Evolutionary conservation across 371 early-diverging fungal species (phyloP), one percentile per base, ranked within the genome.

Genomic region (Rhizomucor miehei): DNA sequence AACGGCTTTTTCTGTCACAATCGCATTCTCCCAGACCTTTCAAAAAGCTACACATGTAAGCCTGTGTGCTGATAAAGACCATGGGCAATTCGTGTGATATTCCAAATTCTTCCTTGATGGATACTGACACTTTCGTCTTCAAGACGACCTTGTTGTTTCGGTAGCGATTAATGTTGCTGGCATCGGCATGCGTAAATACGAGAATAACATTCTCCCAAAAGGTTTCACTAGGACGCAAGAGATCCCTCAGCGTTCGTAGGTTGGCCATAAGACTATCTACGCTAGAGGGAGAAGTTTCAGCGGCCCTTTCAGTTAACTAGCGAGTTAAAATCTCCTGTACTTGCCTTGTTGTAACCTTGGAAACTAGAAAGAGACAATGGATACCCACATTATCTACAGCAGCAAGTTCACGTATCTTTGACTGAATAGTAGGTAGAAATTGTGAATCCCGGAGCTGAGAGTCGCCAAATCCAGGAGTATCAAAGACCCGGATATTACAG

Each of bases 391-490:
- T 44, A 21, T 50, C 44, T 10, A 1, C 23, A 6, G 50, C 9
- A 3, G 63, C 57, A 2, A 65, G 39, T 41, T 63, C 53, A 1
- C 64, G 11, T 11, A 75, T 49, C 3, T 62, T 55, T 5, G 68
- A 19, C 25, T 59, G 62, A 6, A 68, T 75, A 5, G 55, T 48
- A 12, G 54, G 51, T n/a, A 63, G 48, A 37, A 75, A 69, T 16
- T 62, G 54, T 19, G 48, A 35, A 35, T 75, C 75, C 47, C 69
- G 55, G 11, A 60, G 45, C 37, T 65, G 64, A 10, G 72, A 71
- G 52, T 75, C 75, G 11, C 63, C 69, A 63, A 75, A 75, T 3
- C 75, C 75, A 2, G 75, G 75, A 1, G 75, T 75, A 52, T 75
- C 75, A 19, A 60, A 45, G 1, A 65, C 69, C 37, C 54, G 50